Percentiles rank a stretch among this genome's conserved stretches.
These are phyloP conservation scores for Penicillium salamii DNA, from an alignment of 495 filamentous ascomycete genomes.

Conservation along the genomic window DNA sequence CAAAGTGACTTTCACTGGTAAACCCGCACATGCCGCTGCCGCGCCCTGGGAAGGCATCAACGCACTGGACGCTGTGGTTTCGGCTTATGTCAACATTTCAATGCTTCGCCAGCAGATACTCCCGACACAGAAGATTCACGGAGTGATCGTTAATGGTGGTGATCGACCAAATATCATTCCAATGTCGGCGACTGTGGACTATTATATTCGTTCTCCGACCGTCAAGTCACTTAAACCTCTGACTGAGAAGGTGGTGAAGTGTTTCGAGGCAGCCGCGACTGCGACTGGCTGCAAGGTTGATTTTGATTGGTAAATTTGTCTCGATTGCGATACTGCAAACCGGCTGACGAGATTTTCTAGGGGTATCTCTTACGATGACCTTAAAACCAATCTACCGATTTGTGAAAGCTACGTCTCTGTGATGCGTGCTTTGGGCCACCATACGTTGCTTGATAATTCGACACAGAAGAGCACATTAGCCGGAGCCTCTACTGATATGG, in stretches of 20 bases:
- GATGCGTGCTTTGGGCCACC: conserved; percentile 46
- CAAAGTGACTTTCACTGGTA: conserved; percentile 42
- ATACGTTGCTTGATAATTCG: conserved; percentile 42
- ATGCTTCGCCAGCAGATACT: conserved; percentile 61
- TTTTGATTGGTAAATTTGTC: conserved; percentile 32
- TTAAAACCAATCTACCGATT: conserved; percentile 48
- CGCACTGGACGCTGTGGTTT: conserved; percentile 61
- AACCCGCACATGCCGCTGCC: conserved; percentile 55
- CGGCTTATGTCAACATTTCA: conserved; percentile 58
- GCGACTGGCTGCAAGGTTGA: conserved; percentile 56
- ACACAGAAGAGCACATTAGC: conserved; percentile 24
- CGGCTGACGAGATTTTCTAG: conserved; percentile 8
- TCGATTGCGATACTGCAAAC: background rate
- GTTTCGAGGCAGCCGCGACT: conserved; percentile 55
- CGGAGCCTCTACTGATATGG: conserved; percentile 41
- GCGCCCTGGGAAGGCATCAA: conserved; percentile 67
- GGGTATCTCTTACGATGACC: conserved; percentile 50
- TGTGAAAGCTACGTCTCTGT: conserved; percentile 52
- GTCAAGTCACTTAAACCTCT: conserved; percentile 40
- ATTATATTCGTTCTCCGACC: conserved; percentile 54
- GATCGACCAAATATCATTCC: conserved; percentile 54
- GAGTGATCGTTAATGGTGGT: conserved; percentile 45
- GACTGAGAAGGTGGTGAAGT: conserved; percentile 48
- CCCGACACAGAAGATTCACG: conserved; percentile 43
- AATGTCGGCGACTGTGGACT: conserved; percentile 50